Evolutionary conservation across 73 alveolate species (phyloP), one percentile per base, ranked within the genome.

Genomic region (Paraurostyla sp.): DNA sequence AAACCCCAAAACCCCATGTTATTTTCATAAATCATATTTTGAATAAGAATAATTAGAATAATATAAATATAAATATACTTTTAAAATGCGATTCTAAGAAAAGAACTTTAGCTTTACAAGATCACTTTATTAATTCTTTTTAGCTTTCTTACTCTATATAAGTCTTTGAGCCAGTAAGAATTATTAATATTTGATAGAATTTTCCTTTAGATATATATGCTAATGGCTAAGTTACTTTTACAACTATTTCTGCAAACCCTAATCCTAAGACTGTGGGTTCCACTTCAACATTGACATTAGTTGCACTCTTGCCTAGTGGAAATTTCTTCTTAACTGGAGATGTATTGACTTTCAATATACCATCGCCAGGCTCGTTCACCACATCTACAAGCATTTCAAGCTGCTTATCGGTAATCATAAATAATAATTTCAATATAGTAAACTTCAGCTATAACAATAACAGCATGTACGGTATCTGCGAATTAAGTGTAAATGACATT

Each of bases 311-410:
- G 18, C 59, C 84, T 2, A 49, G 45, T 49, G 20, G 58, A 1
- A 49, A 33, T 22, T 6, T 16, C 45, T 40, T 20, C 29, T 36
- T 36, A 4, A 51, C 76, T 33, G 89, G 89, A 20, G 78, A 78
- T 54, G 33, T 32, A 29, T 48, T 78, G 16, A 51, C 59, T 0
- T 78, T 20, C 42, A 32, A 4, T 50, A 42, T 78, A 11, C 89
- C 86, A 16, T 48, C 80, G 15, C 80, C 80, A 2, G 89, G 89
- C n/a, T 78, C 76, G 4, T 78, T 78, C 38, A 29, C 58, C 62
- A 0, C 89, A 9, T 73, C 87, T 0, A 73, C 71, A 1, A 50
- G 71, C 36, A 38, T 50, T 43, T 73, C 87, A 29, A 16, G 3
- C 20, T 73, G 87, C 42, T 4, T 22, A 27, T 73, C 87, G 32